Evolutionary conservation across 2,329 filamentous ascomycete species (phyloP).

Genomic region (Cladophialophora bantiana): DNA sequence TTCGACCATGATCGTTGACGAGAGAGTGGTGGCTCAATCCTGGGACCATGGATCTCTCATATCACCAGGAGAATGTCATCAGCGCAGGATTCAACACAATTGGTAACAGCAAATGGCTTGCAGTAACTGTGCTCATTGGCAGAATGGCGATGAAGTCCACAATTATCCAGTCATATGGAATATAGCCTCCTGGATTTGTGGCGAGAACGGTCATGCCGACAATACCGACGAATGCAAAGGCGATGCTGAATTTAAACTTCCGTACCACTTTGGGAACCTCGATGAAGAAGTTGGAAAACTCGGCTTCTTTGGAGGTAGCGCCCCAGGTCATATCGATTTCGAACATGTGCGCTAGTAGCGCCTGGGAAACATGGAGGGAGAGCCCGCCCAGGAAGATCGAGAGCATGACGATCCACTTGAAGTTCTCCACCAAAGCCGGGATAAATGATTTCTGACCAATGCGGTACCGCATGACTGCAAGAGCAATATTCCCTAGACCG

Average conservation of each 20-base stretch:
- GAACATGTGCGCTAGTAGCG: constrained; percentile 81
- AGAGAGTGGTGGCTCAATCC: neutral
- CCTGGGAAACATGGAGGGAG: constrained; percentile 80
- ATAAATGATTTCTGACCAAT: constrained; percentile 62
- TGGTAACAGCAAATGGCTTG: constrained; percentile 41
- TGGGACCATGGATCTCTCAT: neutral
- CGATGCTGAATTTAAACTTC: constrained; percentile 71
- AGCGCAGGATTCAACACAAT: constrained; percentile 44
- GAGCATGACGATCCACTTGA: constrained; percentile 68
- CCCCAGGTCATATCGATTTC: constrained; percentile 85
- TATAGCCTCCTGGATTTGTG: constrained; percentile 43
- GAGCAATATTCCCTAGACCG: constrained; percentile 65
- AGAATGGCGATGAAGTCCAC: constrained; percentile 65
- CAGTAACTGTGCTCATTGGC: constrained; percentile 62
- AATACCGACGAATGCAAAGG: constrained; percentile 54
- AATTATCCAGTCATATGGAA: constrained; percentile 64
- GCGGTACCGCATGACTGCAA: constrained; percentile 69
- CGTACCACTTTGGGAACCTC: constrained; percentile 80
- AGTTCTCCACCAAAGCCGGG: constrained; percentile 60
- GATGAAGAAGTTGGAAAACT: constrained; percentile 81
- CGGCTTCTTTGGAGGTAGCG: constrained; percentile 76
- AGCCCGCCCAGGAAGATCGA: constrained; percentile 84
- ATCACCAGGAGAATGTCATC: constrained; percentile 43
- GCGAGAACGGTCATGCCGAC: constrained; percentile 59
- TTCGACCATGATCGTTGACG: neutral